A percentile compares a stretch with the other conserved stretches of the same genome.
Conservation (phyloP, 2,329 filamentous ascomycete species). For the Aspergillus sp. region DNA sequence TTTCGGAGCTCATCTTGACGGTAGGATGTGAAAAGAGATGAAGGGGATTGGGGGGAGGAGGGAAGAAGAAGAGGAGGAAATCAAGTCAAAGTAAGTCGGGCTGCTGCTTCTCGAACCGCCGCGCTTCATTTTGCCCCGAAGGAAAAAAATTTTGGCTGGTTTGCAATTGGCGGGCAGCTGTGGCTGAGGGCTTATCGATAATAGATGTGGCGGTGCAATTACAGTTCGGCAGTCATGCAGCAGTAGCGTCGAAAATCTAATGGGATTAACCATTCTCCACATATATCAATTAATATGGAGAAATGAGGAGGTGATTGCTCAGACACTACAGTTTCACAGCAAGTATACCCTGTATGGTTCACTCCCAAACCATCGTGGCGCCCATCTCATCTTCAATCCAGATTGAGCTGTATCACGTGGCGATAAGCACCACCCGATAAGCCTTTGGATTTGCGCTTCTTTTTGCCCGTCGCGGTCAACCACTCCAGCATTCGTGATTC, state of each 20-base stretch:
- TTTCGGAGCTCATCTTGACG: constrained; percentile 53
- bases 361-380: background rate
- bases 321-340: too few relatives aligned
- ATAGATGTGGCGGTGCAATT: constrained; percentile 31
- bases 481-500: background rate
- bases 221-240: background rate
- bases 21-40: constrained; percentile 10
- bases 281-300: too few relatives aligned
- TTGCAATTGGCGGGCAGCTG: constrained; percentile 28
- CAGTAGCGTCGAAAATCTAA: background rate
- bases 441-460: constrained; percentile 8
- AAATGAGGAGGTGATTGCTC: background rate
- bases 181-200: constrained; percentile 43
- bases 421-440: constrained; percentile 26
- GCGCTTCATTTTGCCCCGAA: constrained; percentile 17
- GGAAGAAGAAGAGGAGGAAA: constrained; percentile 10
- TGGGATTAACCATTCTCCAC: too few relatives aligned
- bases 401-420: constrained; percentile 25
- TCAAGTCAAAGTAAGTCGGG: constrained; percentile 6
- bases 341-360: background rate
- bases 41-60: constrained; percentile 10
- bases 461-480: constrained; percentile 7
- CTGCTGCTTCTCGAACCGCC: constrained; percentile 9
- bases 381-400: background rate
- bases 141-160: constrained; percentile 37